Base-by-base conservation (phyloP, 495 filamentous ascomycete genomes). In the Aspergillus sclerotiicarbonarius region DNA sequence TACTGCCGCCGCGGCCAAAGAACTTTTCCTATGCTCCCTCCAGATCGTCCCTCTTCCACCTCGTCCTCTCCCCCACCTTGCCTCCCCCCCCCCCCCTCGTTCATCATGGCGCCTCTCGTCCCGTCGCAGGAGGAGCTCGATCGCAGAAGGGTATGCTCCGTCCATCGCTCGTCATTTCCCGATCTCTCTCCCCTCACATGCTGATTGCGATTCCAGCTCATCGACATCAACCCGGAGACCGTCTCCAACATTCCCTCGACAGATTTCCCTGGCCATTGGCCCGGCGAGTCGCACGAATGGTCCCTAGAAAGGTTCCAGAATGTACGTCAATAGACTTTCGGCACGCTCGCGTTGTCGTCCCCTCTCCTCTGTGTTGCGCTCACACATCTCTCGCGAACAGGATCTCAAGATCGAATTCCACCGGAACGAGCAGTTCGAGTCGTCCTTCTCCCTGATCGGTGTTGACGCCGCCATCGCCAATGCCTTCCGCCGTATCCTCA, bases 401-500 rank as follows among this genome's bases (percentile, higher is more conserved):
- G 78, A 71, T 54, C 86, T 96, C 71, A 68, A 75, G 18, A 80
- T 98, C 69, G 77, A 91, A 67, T 94, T 95, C 74, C 89, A 96
- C 81, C 79, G 88, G 51, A 91, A 91, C 71, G 79, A 86, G 31
- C 82, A 81, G 41, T 80, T 82, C 70, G 87, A 95, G 64, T 71
- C 88, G 56, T 86, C 87, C 33, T 98, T 98, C 79, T 96, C 92
- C 19, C 84, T 98, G 62, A 86, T 96, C 68, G 91, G 92, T 65
- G 71, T 93, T 61, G 92, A 99, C 67, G 92, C 95, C 62, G 83
- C 89, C 54, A 87, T 99, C 67, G 92, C 95, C 62, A 99, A 99
- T 72, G 95, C 95, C 66, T 96, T 98, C 81, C 94, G 95, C 62
- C 90, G 95, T 47, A 98, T 99, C 66, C 82, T 98, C 58, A 87